These are phyloP conservation scores for Penicillium herquei DNA, from an alignment of 495 filamentous ascomycete genomes.

Conservation along the genomic window DNA sequence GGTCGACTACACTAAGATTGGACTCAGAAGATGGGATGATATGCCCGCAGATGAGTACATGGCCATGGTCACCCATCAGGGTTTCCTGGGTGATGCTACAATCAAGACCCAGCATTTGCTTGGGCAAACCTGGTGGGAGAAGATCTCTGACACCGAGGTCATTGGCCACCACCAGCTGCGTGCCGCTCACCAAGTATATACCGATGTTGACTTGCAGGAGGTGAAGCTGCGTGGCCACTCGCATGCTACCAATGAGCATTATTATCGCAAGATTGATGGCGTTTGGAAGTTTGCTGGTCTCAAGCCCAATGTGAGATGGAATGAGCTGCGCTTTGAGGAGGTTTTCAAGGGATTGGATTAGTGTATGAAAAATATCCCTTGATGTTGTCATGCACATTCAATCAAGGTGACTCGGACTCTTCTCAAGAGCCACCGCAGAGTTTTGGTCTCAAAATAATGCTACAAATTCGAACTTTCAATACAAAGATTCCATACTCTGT, in stretches of 20 bases:
- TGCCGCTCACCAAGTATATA: slow-evolving; percentile 60
- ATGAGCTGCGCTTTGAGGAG: slow-evolving; percentile 65
- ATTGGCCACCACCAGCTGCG: slow-evolving; percentile 75
- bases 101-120: slow-evolving; percentile 78
- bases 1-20: slow-evolving; percentile 75
- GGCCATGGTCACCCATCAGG: slow-evolving; percentile 62
- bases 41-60: slow-evolving; percentile 74
- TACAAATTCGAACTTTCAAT: too few species aligned
- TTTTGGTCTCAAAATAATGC: too few species aligned
- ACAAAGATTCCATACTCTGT: too few species aligned
- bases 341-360: slow-evolving; percentile 36
- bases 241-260: slow-evolving; percentile 69
- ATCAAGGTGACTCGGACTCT: too few species aligned
- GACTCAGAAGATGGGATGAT: slow-evolving; percentile 66
- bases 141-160: slow-evolving; percentile 63
- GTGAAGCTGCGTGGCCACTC: slow-evolving; percentile 52
- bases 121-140: slow-evolving; percentile 70
- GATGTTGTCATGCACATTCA: not conserved
- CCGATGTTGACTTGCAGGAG: slow-evolving; percentile 19
- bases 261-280: slow-evolving; percentile 71
- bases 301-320: slow-evolving; percentile 67
- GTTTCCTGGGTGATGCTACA: slow-evolving; percentile 67
- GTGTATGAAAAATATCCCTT: not conserved
- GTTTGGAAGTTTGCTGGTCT: slow-evolving; percentile 83
- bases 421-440: too few species aligned